A percentile compares a stretch with the other conserved stretches of the same genome.
These are phyloP conservation scores for Arbutus unedo DNA, from an alignment of 148 eudicot species.

Conservation along the genomic window DNA sequence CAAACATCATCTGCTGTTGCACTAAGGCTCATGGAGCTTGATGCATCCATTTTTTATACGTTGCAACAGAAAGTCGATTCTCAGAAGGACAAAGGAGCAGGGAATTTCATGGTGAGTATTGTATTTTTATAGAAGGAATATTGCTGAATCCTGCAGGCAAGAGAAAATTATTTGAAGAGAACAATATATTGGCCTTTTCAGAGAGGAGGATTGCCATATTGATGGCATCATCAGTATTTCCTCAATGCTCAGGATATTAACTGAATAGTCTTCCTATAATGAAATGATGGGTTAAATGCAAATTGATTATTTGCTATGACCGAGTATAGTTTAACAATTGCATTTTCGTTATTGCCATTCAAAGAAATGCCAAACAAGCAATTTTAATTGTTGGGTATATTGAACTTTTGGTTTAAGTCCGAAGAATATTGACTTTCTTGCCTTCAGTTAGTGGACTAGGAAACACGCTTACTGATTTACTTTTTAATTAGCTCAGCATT, in stretches of 20 bases:
- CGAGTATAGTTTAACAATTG: background rate
- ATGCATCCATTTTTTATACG: constrained; percentile 35
- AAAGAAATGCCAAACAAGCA: background rate
- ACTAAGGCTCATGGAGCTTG: constrained; percentile 52
- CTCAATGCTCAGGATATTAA: background rate
- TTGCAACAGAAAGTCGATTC: constrained; percentile 27
- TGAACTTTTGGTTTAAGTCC: background rate
- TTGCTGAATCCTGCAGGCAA: background rate
- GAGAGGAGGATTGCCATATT: background rate
- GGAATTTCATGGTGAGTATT: constrained; percentile 30
- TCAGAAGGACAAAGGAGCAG: constrained; percentile 28
- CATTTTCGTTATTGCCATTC: background rate
- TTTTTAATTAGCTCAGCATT: background rate
- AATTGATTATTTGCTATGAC: background rate
- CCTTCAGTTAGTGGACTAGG: background rate
- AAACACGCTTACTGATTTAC: background rate
- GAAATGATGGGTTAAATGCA: background rate
- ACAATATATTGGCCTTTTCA: background rate
- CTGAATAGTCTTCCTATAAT: background rate
- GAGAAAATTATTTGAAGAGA: background rate
- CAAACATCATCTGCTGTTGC: constrained; percentile 46
- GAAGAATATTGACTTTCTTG: background rate
- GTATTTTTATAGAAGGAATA: background rate
- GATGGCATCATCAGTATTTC: background rate
- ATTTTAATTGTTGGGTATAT: background rate